These are phyloP conservation scores for Ganoderma lucidum DNA, from an alignment of 1,284 basidiomycete genomes.

Conservation along the genomic window DNA sequence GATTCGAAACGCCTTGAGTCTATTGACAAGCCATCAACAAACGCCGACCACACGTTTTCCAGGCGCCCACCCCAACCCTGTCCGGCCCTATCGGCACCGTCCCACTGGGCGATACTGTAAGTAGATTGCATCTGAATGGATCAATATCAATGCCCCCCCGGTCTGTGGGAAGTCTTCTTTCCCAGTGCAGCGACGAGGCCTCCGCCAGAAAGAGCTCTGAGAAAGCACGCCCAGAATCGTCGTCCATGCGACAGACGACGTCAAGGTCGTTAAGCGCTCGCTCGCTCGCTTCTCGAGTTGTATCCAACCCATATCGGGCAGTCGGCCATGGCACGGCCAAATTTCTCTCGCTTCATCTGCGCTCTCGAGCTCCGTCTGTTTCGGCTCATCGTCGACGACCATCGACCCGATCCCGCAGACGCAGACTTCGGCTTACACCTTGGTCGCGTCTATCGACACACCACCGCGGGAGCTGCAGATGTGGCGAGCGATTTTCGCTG, in stretches of 20 bases:
- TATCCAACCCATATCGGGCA: slow-evolving; percentile 21
- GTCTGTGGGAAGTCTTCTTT: not conserved
- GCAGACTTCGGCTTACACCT: not conserved
- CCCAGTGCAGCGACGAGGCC: not conserved
- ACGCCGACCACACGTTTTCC: slow-evolving; percentile 23
- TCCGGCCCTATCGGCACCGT: slow-evolving; percentile 7
- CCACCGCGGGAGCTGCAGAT: not conserved
- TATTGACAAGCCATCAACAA: slow-evolving; percentile 7
- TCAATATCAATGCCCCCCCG: not conserved
- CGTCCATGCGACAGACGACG: not conserved
- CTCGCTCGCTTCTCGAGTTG: slow-evolving; percentile 18
- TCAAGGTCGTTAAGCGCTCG: not conserved
- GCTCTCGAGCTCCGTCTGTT: not conserved
- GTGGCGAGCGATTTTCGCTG: not conserved
- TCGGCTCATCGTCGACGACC: not conserved
- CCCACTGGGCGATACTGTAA: slow-evolving; percentile 1
- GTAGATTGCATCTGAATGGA: not conserved
- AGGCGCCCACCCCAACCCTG: slow-evolving; percentile 13
- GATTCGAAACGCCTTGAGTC: slow-evolving; percentile 24
- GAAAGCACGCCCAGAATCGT: slow-evolving; percentile 5
- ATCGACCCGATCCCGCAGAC: not conserved
- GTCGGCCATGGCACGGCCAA: slow-evolving; percentile 13
- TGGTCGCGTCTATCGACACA: not conserved
- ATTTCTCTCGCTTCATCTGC: slow-evolving; percentile 9
- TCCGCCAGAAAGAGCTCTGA: not conserved